Evolutionary conservation across 2,329 filamentous ascomycete genomes (phyloP), one percentile per base, ranked within the genome.

Genomic region (Sclerotinia minor): DNA sequence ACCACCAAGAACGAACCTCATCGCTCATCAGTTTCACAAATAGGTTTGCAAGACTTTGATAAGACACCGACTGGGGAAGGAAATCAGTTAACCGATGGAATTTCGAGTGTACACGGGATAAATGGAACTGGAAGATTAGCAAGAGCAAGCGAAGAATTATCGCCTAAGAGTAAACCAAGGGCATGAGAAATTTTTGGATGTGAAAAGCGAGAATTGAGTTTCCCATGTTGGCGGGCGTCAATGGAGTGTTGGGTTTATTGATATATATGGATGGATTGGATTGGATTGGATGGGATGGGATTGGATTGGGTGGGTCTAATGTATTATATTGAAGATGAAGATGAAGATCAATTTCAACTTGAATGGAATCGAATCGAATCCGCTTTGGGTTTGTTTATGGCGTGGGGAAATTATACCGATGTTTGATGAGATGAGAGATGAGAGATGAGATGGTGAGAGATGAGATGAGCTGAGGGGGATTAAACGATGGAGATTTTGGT

Each of bases 81-180:
- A 3, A n/a, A 11, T 8, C 59, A 63, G 5, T 38, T 63, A 5
- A 38, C 5, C 17, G 47, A 50, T 50, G 45, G 32, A 4, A 8
- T 26, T 26, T 13, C 17, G 5, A 45, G 38, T 3, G 26, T 50
- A n/a, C 45, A 5, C 11, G 32, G 19, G 47, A 15, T 63, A n/a
- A 63, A 63, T 52, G 54, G 54, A 41, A n/a, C 24, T 11, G 13
- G 13, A 24, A 44, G 44, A n/a, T 13, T 13, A 9, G 9, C 3
- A n/a, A 38, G 17, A 17, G 5, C 21, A 26, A 21, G 24, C 15
- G 65, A 53, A 4, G 47, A 54, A 5, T 45, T 67, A 7, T 63
- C 65, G 9, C 65, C 65, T 59, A 67, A 17, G 58, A 67, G 57
- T 53, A 45, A 9, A 9, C 57, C 65, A 21, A 24, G 6, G 29